Percentiles rank a stretch among this genome's conserved stretches.
phyloP scores from a whole-genome alignment of 2,329 filamentous ascomycete genomes.

The Botrytis paeoniae region DNA sequence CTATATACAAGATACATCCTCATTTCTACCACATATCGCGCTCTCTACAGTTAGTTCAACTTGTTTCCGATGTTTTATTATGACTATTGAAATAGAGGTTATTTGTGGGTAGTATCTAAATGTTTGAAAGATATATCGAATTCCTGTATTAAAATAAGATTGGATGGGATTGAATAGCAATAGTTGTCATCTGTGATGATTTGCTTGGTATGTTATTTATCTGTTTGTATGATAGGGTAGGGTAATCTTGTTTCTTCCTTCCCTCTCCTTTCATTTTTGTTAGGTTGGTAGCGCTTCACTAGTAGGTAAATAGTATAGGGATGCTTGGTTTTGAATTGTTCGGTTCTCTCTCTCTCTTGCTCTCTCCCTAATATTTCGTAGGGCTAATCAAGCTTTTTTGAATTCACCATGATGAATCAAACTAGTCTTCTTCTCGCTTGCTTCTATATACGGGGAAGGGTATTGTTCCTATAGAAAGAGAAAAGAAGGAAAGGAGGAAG shows the following conservation, averaged over 20 bases:
- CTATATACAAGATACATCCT: too few species aligned
- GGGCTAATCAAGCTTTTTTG: neutral
- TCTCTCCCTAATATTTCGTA: neutral
- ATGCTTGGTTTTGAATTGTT: neutral
- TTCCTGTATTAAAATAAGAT: neutral
- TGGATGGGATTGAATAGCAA: neutral
- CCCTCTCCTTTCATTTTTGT: neutral
- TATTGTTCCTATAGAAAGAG: neutral
- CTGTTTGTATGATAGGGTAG: neutral
- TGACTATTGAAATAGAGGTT: neutral
- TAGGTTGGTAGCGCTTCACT: too few species aligned
- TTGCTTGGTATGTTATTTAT: neutral
- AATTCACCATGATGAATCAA: neutral
- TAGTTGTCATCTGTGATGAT: neutral
- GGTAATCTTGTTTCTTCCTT: neutral
- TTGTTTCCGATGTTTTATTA: neutral
- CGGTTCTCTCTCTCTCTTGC: neutral
- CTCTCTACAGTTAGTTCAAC: neutral
- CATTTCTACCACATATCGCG: neutral
- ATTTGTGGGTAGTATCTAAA: neutral
- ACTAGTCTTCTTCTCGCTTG: neutral
- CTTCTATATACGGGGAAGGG: neutral
- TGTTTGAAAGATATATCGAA: neutral
- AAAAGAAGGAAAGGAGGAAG: neutral
- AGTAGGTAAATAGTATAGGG: neutral